Conservation (phyloP, 2,329 filamentous ascomycete genomes). For the Stagonosporopsis tanaceti region DNA sequence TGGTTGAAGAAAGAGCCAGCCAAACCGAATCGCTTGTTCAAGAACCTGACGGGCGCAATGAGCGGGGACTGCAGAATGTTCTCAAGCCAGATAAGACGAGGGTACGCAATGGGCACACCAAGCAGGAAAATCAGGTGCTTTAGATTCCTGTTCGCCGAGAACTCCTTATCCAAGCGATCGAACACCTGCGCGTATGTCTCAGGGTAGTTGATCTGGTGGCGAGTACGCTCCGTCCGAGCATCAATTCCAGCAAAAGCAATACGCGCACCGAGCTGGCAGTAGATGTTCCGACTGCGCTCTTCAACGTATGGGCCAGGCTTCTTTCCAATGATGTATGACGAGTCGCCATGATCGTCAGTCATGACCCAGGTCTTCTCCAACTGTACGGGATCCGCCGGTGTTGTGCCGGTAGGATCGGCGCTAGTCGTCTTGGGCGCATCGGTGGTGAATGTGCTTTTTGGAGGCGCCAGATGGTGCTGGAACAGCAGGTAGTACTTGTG, state of each 20-base stretch:
- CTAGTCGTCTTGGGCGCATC: constrained; percentile 66
- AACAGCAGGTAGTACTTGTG: constrained; percentile 71
- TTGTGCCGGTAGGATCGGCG: constrained; percentile 59
- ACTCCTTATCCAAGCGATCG: constrained; percentile 60
- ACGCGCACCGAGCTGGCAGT: constrained; percentile 69
- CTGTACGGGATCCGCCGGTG: constrained; percentile 72
- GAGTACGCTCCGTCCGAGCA: constrained; percentile 76
- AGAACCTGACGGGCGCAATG: constrained; percentile 85
- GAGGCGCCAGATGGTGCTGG: constrained; percentile 82
- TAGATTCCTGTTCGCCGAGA: constrained; percentile 62
- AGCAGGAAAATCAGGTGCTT: constrained; percentile 70
- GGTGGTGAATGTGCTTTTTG: constrained; percentile 84
- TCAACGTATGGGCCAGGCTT: constrained; percentile 74
- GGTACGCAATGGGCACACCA: constrained; percentile 75
- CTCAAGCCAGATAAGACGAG: constrained; percentile 92
- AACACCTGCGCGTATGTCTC: constrained; percentile 70
- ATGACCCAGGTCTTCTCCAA: constrained; percentile 77
- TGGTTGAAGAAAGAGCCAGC: constrained; percentile 89
- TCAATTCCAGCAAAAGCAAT: constrained; percentile 70
- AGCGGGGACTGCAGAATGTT: constrained; percentile 88
- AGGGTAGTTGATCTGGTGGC: constrained; percentile 89
- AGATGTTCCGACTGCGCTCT: constrained; percentile 67
- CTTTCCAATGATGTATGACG: constrained; percentile 80
- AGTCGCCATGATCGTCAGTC: constrained; percentile 64
- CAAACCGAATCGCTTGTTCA: constrained; percentile 89